Evolutionary conservation across 192 early-diverging fungal genomes (phyloP).

Genomic region (Linnemannia hyalina): DNA sequence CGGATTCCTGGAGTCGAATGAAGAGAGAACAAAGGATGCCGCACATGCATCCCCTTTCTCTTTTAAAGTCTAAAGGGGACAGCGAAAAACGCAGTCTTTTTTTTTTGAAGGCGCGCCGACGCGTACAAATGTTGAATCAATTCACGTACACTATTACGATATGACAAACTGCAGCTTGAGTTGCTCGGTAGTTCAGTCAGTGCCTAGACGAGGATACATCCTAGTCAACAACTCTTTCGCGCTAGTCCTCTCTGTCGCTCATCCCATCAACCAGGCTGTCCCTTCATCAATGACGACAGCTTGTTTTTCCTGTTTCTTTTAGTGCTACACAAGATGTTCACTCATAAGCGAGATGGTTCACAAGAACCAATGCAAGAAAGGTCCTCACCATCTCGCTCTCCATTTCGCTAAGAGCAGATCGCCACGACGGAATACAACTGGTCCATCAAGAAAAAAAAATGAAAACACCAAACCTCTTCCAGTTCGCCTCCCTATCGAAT

Average conservation of each 20-base stretch:
- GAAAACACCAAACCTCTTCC: neutral
- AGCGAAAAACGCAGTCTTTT: conserved; percentile 1
- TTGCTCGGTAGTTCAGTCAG: too few species aligned
- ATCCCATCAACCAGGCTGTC: too few species aligned
- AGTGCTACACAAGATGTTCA: too few species aligned
- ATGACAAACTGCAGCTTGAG: too few species aligned
- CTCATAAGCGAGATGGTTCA: too few species aligned
- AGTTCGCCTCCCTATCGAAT: neutral
- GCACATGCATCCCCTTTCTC: neutral
- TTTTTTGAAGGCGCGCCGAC: neutral
- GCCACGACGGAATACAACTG: neutral
- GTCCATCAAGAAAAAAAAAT: conserved; percentile 1
- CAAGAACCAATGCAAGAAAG: neutral
- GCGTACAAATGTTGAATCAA: neutral
- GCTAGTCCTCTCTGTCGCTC: too few species aligned
- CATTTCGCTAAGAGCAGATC: neutral
- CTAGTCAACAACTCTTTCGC: too few species aligned
- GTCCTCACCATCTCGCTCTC: neutral
- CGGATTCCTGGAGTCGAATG: neutral
- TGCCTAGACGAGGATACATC: too few species aligned
- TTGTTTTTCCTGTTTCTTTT: too few species aligned
- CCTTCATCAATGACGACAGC: too few species aligned
- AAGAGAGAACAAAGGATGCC: neutral
- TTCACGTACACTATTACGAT: neutral
- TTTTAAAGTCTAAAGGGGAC: neutral